Base-by-base conservation (phyloP, 169 alveolate genomes). In the Plasmodium fragile region DNA sequence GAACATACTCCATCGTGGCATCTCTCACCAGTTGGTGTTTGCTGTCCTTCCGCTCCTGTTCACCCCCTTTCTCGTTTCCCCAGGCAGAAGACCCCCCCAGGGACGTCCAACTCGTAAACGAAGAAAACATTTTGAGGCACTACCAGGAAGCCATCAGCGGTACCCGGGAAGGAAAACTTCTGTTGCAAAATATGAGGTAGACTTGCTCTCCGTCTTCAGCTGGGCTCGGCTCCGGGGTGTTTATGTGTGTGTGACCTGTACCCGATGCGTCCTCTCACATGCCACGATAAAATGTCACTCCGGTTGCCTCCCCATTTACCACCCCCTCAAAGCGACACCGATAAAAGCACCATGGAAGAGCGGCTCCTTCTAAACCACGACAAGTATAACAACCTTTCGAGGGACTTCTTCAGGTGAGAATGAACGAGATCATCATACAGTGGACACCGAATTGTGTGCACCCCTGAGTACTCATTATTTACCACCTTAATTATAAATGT, bases 301-400 rank as follows among this genome's bases (percentile, higher is more conserved):
- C 3, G 36, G 30, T 6, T 32, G n/a, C 18, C 59, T n/a, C 70
- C 5, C 28, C 11, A 34, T 6, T 55, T 4, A 13, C 4, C 72
- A 30, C 43, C 36, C 65, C 30, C 10, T 55, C 28, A 18, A 16
- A 89, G 94, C 39, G 28, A 30, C 7, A 30, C 69, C 7, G 83
- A 80, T 13, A 83, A 91, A 73, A 52, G 73, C 45, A 81, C 75
- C 34, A 34, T 91, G 45, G 94, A 73, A 71, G 94, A 91, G 41
- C 43, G 94, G 32, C 94, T 91, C 52, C 82, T 49, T 70, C 28
- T 91, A 55, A 91, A 80, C 82, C 49, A 11, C 28, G 92, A 81
- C 28, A 91, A 91, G 77, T 91, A 91, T 45, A 70, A 49, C 30
- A 41, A 43, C 43, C 53, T 30, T 43, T 49, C 77, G 7, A 7